Evolutionary conservation across 2,329 filamentous ascomycete genomes (phyloP), one percentile per base, ranked within the genome.

Genomic region (Balansia obtecta): DNA sequence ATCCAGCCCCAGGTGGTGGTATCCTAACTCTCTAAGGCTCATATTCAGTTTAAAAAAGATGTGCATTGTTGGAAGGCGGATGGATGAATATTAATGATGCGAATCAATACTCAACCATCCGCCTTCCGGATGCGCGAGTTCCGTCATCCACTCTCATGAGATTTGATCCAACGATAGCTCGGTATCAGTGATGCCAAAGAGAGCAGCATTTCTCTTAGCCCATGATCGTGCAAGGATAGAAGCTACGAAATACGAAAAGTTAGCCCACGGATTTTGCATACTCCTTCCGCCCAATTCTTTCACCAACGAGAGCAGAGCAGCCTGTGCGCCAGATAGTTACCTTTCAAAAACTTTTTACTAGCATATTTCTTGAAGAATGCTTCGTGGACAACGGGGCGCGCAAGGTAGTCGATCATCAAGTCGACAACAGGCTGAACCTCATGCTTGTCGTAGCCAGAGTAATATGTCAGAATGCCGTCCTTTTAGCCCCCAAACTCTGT

Each of bases 301-400:
- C 22, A 27, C 22, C 3, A 27, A 27, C 22, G 22, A 27, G 22
- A 27, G 22, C 22, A n/a, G n/a, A n/a, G n/a, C n/a, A n/a, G n/a
- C n/a, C n/a, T n/a, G n/a, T n/a, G n/a, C n/a, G n/a, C n/a, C n/a
- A n/a, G n/a, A n/a, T n/a, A n/a, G n/a, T n/a, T n/a, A 95, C 91
- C 90, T 75, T 98, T 98, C 61, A 97, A 73, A 72, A 97, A 98
- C 72, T 95, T 96, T 77, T 97, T 98, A 80, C 88, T 95, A 51
- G 93, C 93, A 67, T 98, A 98, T 71, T 98, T 98, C 80, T 95
- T 95, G 78, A 96, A 97, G 76, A 98, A 96, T 38, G 93, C 94
- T 66, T 97, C 91, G 63, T 98, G 93, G 42, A 84, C 80, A 49
- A 96, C 86, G 27, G 91, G 93, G 12, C 87, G 83, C 52, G 86